phyloP scores from a whole-genome alignment of 2,329 filamentous ascomycete species.

The Cladosporium halotolerans region DNA sequence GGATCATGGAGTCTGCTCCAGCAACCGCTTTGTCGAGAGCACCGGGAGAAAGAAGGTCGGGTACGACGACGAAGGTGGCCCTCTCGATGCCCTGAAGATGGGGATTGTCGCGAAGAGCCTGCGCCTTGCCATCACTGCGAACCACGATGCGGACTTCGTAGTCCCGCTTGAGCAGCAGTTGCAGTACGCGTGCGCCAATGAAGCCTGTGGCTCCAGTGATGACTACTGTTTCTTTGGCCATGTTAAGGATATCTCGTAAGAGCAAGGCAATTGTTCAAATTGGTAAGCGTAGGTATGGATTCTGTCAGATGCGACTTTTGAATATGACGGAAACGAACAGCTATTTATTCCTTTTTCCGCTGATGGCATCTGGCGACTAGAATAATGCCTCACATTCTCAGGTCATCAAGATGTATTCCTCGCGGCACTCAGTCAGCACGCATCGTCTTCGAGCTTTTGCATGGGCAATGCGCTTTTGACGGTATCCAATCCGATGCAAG shows the following conservation, averaged over 20 bases:
- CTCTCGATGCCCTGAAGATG: conserved; percentile 14
- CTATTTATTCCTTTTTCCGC: no score
- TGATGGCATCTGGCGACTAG: no score
- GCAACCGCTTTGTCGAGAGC: conserved; percentile 38
- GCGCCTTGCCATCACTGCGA: conserved; percentile 18
- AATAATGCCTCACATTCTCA: no score
- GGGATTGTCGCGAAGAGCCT: neutral
- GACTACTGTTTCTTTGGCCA: conserved; percentile 5
- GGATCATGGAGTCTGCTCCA: conserved; percentile 35
- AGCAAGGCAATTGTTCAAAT: no score
- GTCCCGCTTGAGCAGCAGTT: conserved; percentile 9
- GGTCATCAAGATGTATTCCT: no score
- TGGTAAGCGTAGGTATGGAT: no score
- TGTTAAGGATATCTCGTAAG: neutral
- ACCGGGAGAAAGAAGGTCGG: conserved; percentile 31
- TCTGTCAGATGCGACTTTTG: no score
- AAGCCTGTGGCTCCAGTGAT: conserved; percentile 10
- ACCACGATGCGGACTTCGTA: conserved; percentile 23
- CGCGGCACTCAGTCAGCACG: no score
- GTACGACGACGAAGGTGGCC: conserved; percentile 26
- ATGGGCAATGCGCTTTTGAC: no score
- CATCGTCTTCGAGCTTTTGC: no score
- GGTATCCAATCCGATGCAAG: no score
- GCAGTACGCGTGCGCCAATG: conserved; percentile 2
- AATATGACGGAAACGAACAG: no score